Evolutionary conservation across 768 basidiomycete genomes (phyloP), one percentile per base, ranked within the genome.

Genomic region (Phlebiopsis flavidoalba): DNA sequence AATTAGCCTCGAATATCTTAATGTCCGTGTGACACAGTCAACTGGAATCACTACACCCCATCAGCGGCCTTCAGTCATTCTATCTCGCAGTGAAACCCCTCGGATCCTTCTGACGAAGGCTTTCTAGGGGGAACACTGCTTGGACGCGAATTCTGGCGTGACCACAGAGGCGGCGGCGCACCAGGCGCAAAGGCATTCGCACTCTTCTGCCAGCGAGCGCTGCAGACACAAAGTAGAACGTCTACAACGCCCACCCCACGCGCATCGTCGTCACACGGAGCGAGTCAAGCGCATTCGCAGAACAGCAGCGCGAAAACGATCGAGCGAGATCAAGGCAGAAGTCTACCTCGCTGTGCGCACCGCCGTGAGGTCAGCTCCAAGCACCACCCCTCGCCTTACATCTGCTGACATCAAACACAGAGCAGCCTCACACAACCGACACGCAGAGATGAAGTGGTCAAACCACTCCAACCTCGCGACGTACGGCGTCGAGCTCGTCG

Each of bases 401-500:
- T 60, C 8, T 36, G 60, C 51, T 51, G 55, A 45, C 26, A 31
- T 3, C 15, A 21, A 49, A 40, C 24, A 12, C 60, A 87, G 87
- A 69, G 67, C 76, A 4, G 78, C 76, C 7, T 84, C 83, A 63
- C 85, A 86, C 8, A 71, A 83, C 19, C 83, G 83, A 11, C 83
- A 77, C 57, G 86, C 87, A 21, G 87, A 89, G 65, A 89, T 89
- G 87, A 88, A 84, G 69, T 89, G 87, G 87, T 83, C 84, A 8
- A 87, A 86, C 67, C 86, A 81, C 53, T 79, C 83, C 24, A 77
- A 81, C 48, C 69, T 89, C 54, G 74, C 77, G 63, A 52, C 74
- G 6, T 88, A 86, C 64, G 83, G 83, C 10, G 83, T 89, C 35
- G 79, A 75, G 57, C 70, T 88, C 49, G 75, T 82, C 14, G 87